Conservation (phyloP, 2,329 filamentous ascomycete species). For the Emmonsiellopsis sp. region DNA sequence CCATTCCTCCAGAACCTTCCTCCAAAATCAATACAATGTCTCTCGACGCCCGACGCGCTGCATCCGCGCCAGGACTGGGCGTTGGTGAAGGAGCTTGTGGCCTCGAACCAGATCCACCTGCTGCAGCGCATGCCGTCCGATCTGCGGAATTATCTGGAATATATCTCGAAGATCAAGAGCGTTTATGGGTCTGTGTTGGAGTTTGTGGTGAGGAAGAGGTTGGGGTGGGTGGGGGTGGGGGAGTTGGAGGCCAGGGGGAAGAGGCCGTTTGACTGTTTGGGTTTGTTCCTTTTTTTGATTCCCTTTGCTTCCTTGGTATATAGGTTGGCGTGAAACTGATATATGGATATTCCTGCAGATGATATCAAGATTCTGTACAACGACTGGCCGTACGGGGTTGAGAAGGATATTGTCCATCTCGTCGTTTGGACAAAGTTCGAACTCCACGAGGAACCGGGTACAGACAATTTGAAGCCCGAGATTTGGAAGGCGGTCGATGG, state of each 20-base stretch:
- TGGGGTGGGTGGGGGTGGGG: conserved; percentile 47
- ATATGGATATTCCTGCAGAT: conserved; percentile 1
- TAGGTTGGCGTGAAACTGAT: not conserved
- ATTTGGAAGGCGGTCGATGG: conserved; percentile 38
- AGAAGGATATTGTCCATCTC: conserved; percentile 46
- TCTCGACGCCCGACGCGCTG: conserved; percentile 59
- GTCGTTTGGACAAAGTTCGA: conserved; percentile 49
- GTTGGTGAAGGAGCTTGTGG: conserved; percentile 56
- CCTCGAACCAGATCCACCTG: conserved; percentile 58
- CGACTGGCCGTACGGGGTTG: conserved; percentile 56
- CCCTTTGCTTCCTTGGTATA: not conserved
- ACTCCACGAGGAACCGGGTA: conserved; percentile 27
- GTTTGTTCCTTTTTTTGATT: conserved; percentile 15
- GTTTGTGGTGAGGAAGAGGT: conserved; percentile 47
- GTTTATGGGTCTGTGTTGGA: conserved; percentile 47
- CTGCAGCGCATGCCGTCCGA: conserved; percentile 62
- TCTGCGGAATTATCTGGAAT: conserved; percentile 50
- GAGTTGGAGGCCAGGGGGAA: conserved; percentile 17
- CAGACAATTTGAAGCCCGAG: conserved; percentile 45
- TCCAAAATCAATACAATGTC: conserved; percentile 60
- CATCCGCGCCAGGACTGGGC: conserved; percentile 61
- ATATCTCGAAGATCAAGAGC: conserved; percentile 46
- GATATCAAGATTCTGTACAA: conserved; percentile 53
- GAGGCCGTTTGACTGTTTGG: conserved; percentile 33
- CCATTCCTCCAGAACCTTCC: conserved; percentile 55